These are phyloP conservation scores for Colletotrichum cordylinicola DNA, from an alignment of 2,329 filamentous ascomycete species.

Conservation along the genomic window DNA sequence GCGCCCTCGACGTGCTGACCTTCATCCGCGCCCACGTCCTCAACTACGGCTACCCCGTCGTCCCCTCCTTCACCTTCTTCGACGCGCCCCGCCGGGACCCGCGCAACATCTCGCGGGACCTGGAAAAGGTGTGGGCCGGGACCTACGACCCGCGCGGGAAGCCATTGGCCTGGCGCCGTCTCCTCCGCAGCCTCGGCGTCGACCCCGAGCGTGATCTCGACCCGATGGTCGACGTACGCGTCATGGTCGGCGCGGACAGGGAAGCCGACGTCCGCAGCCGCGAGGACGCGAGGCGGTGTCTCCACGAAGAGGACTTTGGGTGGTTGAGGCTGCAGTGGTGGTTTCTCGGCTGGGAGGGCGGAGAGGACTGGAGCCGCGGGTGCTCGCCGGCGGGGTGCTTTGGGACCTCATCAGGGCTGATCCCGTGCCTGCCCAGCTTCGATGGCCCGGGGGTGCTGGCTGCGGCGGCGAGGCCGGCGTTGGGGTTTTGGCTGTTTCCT, in stretches of 20 bases:
- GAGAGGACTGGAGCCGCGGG: background rate
- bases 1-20: background rate
- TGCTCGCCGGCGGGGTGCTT: slow-evolving; percentile 3
- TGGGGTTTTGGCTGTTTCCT: slow-evolving; percentile 16
- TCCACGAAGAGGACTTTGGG: slow-evolving; percentile 12
- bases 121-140: background rate
- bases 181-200: background rate
- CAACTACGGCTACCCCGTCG: slow-evolving; percentile 9
- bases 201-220: background rate
- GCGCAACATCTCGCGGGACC: background rate
- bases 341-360: slow-evolving; percentile 7
- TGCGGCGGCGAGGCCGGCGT: slow-evolving; percentile 5
- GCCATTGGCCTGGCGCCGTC: background rate
- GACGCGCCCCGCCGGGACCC: background rate
- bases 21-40: background rate
- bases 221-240: background rate
- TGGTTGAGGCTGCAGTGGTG: slow-evolving; percentile 14
- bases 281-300: background rate
- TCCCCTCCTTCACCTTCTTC: slow-evolving; percentile 7
- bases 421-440: background rate
- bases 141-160: background rate
- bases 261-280: background rate
- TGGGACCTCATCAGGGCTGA: background rate
- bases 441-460: slow-evolving; percentile 3
- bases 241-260: background rate